Conservation (phyloP, 1,284 basidiomycete genomes). For the Cystobasidiaceae sp. region DNA sequence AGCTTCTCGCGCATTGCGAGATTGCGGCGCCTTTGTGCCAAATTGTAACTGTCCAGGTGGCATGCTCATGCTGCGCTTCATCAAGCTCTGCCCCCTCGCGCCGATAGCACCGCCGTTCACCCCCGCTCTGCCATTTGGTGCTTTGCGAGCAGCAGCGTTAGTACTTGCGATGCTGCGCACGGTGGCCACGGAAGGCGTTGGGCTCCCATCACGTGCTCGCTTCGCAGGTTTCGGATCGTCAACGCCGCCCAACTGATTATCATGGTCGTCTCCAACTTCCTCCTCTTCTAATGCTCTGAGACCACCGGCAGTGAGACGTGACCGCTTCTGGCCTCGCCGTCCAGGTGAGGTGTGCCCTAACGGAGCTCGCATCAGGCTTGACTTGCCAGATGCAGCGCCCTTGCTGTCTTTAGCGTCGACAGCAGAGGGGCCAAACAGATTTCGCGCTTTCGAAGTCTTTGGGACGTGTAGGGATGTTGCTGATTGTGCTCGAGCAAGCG, state of each 20-base stretch:
- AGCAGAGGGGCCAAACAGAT: conserved; percentile 1
- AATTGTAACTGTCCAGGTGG: conserved; percentile 26
- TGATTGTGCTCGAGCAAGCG: too few relatives aligned
- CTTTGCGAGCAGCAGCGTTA: background rate
- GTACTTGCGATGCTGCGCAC: background rate
- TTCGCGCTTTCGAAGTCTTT: conserved; percentile 5
- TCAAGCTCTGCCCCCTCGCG: background rate
- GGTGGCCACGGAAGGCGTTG: conserved; percentile 21
- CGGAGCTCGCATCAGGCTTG: background rate
- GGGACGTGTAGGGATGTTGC: background rate
- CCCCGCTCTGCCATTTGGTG: background rate
- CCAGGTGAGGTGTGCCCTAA: conserved; percentile 15
- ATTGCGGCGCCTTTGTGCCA: too few relatives aligned
- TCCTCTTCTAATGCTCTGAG: conserved; percentile 1
- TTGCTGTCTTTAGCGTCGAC: background rate
- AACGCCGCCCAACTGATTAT: background rate
- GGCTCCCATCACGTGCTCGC: conserved; percentile 16
- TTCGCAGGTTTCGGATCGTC: background rate
- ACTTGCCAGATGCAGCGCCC: background rate
- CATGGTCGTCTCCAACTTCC: conserved; percentile 9
- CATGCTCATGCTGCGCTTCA: conserved; percentile 25
- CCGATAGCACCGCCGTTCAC: background rate
- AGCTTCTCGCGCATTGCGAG: background rate
- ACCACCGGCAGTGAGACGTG: conserved; percentile 22
- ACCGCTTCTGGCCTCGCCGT: conserved; percentile 15